Base-by-base conservation (phyloP, 352 stramenopile genomes). In the Pythium pyrilobum region DNA sequence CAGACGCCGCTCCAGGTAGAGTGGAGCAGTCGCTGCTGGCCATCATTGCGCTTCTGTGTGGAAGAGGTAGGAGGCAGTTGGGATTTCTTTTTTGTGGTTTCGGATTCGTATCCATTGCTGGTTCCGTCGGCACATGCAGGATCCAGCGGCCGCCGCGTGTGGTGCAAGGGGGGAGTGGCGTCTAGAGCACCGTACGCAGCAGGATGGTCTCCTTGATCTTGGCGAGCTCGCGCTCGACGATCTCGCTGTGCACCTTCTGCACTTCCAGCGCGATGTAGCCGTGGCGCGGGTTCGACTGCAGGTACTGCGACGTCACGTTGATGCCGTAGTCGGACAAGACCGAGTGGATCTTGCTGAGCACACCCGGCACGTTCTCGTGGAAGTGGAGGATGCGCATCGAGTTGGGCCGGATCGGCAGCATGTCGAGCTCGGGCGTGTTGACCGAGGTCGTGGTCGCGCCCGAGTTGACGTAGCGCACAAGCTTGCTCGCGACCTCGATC, bases 191-290 rank as follows among this genome's bases (percentile, higher is more conserved):
- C 11, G 81, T 87, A 33, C 81, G 81, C 34, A 92, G 59, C 55
- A 92, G 85, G 52, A 92, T 89, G 32, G 81, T 92, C 61, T 92
- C 81, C 63, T 90, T 87, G 62, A 92, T 92, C 67, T 90, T 89
- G 37, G 72, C 69, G 21, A 92, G 73, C 58, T 92, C 81, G 44
- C 77, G 77, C 47, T 72, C 86, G 37, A 92, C 80, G 50, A 90
- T 71, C 66, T 90, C 77, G 58, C 75, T 74, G 64, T 92, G 79
- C 58, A 89, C 81, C 71, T 87, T 75, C 47, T 92, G 75, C 29
- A 90, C 77, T 52, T 92, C 81, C 9, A 92, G 64, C 11, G 77
- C 79, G 48, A 92, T 90, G 76, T 92, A 92, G 43, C 77, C 77
- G 57, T 92, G 81, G 31, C 70, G 76, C 62, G 79, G 72, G 54